These are phyloP conservation scores for Paramyrothecium roridum DNA, from an alignment of 2,329 filamentous ascomycete species.

Conservation along the genomic window DNA sequence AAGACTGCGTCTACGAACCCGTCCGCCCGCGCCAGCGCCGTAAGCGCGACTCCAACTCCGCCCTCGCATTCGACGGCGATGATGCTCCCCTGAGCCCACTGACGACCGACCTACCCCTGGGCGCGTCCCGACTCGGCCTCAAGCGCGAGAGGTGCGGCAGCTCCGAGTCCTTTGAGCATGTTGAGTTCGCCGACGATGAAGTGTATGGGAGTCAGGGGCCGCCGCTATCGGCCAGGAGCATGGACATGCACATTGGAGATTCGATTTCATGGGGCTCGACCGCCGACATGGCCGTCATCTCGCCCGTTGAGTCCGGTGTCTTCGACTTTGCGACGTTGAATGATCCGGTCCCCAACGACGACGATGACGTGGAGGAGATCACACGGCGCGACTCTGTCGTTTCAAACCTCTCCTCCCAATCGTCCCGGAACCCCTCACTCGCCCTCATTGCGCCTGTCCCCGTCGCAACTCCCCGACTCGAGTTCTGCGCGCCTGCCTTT, in stretches of 20 bases:
- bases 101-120: conserved; percentile 4
- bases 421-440: conserved; percentile 16
- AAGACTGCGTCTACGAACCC: conserved; percentile 48
- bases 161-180: neutral
- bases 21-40: conserved; percentile 37
- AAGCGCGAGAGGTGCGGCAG: neutral
- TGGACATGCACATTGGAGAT: neutral
- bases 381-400: conserved; percentile 14
- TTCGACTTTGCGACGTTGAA: conserved; percentile 26
- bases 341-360: conserved; percentile 15
- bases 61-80: conserved; percentile 12
- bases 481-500: conserved; percentile 51
- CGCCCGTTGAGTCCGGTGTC: conserved; percentile 24
- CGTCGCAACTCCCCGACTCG: conserved; percentile 34
- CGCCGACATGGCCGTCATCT: conserved; percentile 20
- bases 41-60: conserved; percentile 21
- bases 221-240: neutral
- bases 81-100: conserved; percentile 15
- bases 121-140: neutral
- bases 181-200: neutral
- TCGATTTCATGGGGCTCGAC: conserved; percentile 12
- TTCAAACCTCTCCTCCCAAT: conserved; percentile 7
- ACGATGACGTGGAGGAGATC: conserved; percentile 26
- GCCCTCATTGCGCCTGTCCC: conserved; percentile 19
- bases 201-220: neutral